Evolutionary conservation across 768 basidiomycete genomes (phyloP).

Genomic region (Calocybe indica): DNA sequence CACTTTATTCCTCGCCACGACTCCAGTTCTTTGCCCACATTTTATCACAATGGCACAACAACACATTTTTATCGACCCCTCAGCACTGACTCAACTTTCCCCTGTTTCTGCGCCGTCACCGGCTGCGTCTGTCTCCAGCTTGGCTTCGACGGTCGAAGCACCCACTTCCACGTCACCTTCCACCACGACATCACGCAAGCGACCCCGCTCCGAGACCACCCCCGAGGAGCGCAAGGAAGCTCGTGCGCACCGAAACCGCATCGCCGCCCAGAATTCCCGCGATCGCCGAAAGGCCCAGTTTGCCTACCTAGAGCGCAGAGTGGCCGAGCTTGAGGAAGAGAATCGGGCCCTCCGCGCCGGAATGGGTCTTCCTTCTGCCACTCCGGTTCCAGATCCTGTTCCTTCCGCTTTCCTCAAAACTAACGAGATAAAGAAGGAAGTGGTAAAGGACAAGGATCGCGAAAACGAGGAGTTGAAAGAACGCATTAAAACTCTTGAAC

Average conservation of each 20-base stretch:
- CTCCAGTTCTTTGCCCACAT: background rate
- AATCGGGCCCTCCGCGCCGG: slow-evolving; percentile 69
- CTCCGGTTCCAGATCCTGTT: slow-evolving; percentile 18
- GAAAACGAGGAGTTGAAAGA: slow-evolving; percentile 77
- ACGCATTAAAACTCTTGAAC: slow-evolving; percentile 72
- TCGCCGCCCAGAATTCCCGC: slow-evolving; percentile 90
- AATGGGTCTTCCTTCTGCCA: slow-evolving; percentile 18
- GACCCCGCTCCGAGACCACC: slow-evolving; percentile 54
- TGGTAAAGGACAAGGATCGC: slow-evolving; percentile 39
- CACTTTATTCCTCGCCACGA: slow-evolving; percentile 3
- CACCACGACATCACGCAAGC: slow-evolving; percentile 62
- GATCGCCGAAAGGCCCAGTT: slow-evolving; percentile 88
- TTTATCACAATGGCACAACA: background rate
- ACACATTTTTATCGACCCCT: slow-evolving; percentile 21
- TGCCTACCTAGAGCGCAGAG: slow-evolving; percentile 55
- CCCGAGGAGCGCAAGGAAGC: slow-evolving; percentile 83
- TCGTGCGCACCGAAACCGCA: slow-evolving; percentile 85
- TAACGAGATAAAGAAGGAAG: slow-evolving; percentile 24
- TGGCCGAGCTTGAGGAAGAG: slow-evolving; percentile 76
- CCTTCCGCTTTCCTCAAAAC: slow-evolving; percentile 19
- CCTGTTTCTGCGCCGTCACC: slow-evolving; percentile 9
- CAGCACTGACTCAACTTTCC: slow-evolving; percentile 17
- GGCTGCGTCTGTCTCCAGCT: slow-evolving; percentile 10
- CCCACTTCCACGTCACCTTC: slow-evolving; percentile 14
- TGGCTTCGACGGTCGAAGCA: too few species aligned